Evolutionary conservation across 2,329 filamentous ascomycete species (phyloP).

Genomic region (Uncinocarpus reesii): DNA sequence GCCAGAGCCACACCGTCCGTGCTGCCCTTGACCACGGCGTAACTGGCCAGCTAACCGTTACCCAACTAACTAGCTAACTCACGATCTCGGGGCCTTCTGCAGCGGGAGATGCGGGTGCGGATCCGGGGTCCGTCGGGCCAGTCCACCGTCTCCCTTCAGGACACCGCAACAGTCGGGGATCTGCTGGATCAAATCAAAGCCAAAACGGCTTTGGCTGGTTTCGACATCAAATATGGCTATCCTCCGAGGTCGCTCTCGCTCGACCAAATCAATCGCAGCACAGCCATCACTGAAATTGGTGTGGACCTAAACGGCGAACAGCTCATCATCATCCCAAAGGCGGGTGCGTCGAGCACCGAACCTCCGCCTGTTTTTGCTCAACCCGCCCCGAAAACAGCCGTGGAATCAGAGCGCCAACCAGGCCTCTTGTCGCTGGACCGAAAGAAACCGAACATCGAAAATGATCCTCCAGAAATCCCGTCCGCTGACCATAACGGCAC

Average conservation of each 20-base stretch:
- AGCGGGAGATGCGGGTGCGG: constrained; percentile 57
- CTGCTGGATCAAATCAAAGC: constrained; percentile 38
- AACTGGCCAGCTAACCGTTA: no score
- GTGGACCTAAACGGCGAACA: constrained; percentile 58
- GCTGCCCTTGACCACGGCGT: no score
- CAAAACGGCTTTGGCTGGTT: constrained; percentile 54
- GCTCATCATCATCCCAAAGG: constrained; percentile 50
- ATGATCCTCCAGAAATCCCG: constrained; percentile 52
- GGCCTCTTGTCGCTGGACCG: constrained; percentile 28
- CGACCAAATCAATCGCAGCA: constrained; percentile 42
- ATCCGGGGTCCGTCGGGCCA: constrained; percentile 65
- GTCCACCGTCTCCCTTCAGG: constrained; percentile 57
- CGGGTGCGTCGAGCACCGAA: constrained; percentile 22
- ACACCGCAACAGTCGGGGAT: constrained; percentile 47
- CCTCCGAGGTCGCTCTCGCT: constrained; percentile 58
- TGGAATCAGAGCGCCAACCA: constrained; percentile 11
- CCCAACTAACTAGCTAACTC: no score
- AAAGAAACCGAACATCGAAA: constrained; percentile 29
- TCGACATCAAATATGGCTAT: constrained; percentile 75
- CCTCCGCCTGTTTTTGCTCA: not conserved
- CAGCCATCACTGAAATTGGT: constrained; percentile 46
- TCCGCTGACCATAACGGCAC: constrained; percentile 48
- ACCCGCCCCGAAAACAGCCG: not conserved
- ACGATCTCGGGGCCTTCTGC: no score
- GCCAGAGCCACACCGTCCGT: no score